These are phyloP conservation scores for Parachaetomium inaequale DNA, from an alignment of 495 filamentous ascomycete species.

Conservation along the genomic window DNA sequence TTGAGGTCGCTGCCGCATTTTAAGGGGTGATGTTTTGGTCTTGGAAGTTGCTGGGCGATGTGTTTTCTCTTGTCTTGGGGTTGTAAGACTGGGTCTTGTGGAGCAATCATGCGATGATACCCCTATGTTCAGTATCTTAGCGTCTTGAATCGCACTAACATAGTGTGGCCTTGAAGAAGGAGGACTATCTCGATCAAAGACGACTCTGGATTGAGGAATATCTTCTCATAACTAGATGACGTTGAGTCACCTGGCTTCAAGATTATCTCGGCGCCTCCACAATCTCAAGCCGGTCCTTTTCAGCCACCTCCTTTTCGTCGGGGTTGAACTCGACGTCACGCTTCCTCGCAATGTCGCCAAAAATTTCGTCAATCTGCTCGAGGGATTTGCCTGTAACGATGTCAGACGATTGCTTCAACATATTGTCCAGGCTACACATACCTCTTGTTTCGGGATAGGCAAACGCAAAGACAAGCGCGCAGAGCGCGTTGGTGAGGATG, in stretches of 20 bases:
- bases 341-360: conserved; percentile 27
- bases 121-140: too few relatives aligned
- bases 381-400: conserved; percentile 39
- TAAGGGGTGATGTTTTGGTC: too few relatives aligned
- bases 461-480: conserved; percentile 42
- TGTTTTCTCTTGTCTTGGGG: too few relatives aligned
- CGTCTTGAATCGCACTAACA: too few relatives aligned
- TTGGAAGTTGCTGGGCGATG: too few relatives aligned
- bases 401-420: background rate
- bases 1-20: too few relatives aligned
- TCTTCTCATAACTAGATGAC: too few relatives aligned
- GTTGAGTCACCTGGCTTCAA: background rate
- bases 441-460: conserved; percentile 53
- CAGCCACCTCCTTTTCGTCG: background rate
- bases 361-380: conserved; percentile 52
- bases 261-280: background rate
- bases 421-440: background rate
- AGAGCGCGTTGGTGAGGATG: conserved; percentile 49
- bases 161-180: too few relatives aligned
- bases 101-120: too few relatives aligned
- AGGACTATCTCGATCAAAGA: too few relatives aligned
- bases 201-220: too few relatives aligned
- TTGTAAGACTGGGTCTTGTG: too few relatives aligned
- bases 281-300: background rate
- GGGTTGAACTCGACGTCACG: conserved; percentile 2